Conservation (phyloP, 768 basidiomycete genomes). For the Cystoderma amianthinum region DNA sequence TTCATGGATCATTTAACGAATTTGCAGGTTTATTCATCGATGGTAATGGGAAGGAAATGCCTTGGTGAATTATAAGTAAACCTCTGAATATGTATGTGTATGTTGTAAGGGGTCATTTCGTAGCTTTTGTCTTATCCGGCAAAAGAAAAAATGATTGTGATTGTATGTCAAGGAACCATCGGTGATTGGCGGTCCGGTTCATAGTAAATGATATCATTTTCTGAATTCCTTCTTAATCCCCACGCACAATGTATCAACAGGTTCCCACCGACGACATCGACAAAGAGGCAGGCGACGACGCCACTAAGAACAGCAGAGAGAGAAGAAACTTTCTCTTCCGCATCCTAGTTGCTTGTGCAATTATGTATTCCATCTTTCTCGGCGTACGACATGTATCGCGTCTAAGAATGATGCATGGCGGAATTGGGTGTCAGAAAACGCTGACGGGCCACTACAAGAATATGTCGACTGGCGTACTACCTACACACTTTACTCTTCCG, state of each 20-base stretch:
- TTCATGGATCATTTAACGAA: background rate
- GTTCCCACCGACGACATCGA: background rate
- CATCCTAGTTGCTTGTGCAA: background rate
- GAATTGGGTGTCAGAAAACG: background rate
- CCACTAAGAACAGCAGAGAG: background rate
- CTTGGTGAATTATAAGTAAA: too few relatives aligned
- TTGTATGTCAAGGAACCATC: too few relatives aligned
- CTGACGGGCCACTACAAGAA: constrained; percentile 1
- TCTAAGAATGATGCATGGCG: background rate
- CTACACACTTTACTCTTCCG: constrained; percentile 50
- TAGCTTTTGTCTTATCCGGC: too few relatives aligned
- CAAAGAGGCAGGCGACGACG: background rate
- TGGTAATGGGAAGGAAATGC: background rate
- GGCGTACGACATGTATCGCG: background rate
- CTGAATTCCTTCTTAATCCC: too few relatives aligned
- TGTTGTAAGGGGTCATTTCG: too few relatives aligned
- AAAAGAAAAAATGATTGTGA: too few relatives aligned
- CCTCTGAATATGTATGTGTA: too few relatives aligned
- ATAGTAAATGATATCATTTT: too few relatives aligned
- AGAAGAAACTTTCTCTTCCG: too few relatives aligned
- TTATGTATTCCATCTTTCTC: background rate
- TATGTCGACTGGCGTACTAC: constrained; percentile 14
- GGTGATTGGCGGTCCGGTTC: too few relatives aligned
- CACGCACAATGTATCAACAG: too few relatives aligned
- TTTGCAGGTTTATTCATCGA: background rate